Percentiles rank a stretch among this genome's conserved stretches.
These are phyloP conservation scores for Eudorina sp. DNA, from an alignment of 139 green algal genomes.

Conservation along the genomic window DNA sequence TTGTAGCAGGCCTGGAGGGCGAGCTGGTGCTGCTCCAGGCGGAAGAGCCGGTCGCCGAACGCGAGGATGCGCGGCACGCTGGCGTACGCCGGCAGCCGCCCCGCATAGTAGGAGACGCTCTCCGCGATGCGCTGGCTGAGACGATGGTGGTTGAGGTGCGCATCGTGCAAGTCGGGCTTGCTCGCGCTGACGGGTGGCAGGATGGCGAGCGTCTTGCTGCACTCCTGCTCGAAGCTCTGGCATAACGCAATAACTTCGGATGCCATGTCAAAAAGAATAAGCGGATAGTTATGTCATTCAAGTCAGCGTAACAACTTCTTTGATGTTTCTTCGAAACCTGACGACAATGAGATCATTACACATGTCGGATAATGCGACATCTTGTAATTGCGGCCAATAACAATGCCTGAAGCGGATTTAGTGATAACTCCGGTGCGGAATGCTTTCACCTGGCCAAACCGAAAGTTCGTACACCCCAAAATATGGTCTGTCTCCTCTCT, in stretches of 20 bases:
- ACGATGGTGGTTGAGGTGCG: conserved; percentile 60
- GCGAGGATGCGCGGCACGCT: conserved; percentile 61
- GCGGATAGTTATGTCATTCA: too few relatives aligned
- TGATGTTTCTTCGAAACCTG: conserved; percentile 29
- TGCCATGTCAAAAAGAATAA: too few relatives aligned
- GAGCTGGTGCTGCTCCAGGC: conserved; percentile 53
- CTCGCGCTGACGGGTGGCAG: conserved; percentile 40
- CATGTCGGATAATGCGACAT: too few relatives aligned
- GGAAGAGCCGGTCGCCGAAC: conserved; percentile 52
- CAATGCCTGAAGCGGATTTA: too few relatives aligned
- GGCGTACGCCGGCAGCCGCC: conserved; percentile 54
- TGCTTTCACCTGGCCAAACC: too few relatives aligned
- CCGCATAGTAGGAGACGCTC: conserved; percentile 61
- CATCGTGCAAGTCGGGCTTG: conserved; percentile 56
- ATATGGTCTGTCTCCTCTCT: too few relatives aligned
- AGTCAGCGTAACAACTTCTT: background rate
- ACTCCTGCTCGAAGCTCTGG: conserved; percentile 63
- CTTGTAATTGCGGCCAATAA: too few relatives aligned
- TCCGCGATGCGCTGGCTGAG: conserved; percentile 58
- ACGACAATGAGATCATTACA: too few relatives aligned
- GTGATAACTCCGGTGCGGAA: too few relatives aligned
- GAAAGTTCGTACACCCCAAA: too few relatives aligned
- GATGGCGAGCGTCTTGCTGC: conserved; percentile 48
- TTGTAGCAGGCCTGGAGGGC: conserved; percentile 61
- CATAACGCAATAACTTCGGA: conserved; percentile 56